Percentiles rank a stretch among this genome's conserved stretches.
Conservation (phyloP, 208 protist genomes). For the Trypanosoma melophagium region DNA sequence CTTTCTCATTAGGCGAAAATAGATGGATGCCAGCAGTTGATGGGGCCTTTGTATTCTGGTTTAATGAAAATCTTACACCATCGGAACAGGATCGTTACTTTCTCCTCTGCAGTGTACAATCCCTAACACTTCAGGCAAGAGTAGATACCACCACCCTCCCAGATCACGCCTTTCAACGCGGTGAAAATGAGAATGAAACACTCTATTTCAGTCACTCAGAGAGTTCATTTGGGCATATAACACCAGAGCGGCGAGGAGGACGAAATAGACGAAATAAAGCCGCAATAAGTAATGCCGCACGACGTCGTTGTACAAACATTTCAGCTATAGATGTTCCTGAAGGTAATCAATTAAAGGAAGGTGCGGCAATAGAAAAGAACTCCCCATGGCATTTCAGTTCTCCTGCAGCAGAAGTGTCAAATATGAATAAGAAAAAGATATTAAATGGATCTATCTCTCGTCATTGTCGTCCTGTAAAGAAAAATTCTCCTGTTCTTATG, state of each 20-base stretch:
- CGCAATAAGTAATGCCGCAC: not conserved
- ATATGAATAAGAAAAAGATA: too few relatives aligned
- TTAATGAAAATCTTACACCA: slow-evolving; percentile 56
- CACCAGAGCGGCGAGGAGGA: not conserved
- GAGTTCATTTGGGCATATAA: not conserved
- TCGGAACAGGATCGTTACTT: slow-evolving; percentile 79
- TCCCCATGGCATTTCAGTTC: too few relatives aligned
- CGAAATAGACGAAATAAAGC: not conserved
- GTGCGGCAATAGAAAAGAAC: not conserved
- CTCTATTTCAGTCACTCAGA: not conserved
- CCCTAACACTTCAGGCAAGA: slow-evolving; percentile 41
- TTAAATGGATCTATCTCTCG: not conserved
- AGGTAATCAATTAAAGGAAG: not conserved
- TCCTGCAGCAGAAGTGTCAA: too few relatives aligned
- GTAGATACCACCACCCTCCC: slow-evolving; percentile 50
- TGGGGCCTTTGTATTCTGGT: slow-evolving; percentile 85
- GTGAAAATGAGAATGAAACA: slow-evolving; percentile 27
- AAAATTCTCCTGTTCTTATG: slow-evolving; percentile 2
- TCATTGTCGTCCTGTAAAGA: not conserved
- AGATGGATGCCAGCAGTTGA: slow-evolving; percentile 50
- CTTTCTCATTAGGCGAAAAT: slow-evolving; percentile 50
- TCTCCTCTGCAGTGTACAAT: slow-evolving; percentile 48
- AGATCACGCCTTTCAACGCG: slow-evolving; percentile 53
- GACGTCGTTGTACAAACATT: not conserved
- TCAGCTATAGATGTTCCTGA: not conserved